phyloP scores from a whole-genome alignment of 2,329 filamentous ascomycete genomes.

The Aspergillaceae sp. region DNA sequence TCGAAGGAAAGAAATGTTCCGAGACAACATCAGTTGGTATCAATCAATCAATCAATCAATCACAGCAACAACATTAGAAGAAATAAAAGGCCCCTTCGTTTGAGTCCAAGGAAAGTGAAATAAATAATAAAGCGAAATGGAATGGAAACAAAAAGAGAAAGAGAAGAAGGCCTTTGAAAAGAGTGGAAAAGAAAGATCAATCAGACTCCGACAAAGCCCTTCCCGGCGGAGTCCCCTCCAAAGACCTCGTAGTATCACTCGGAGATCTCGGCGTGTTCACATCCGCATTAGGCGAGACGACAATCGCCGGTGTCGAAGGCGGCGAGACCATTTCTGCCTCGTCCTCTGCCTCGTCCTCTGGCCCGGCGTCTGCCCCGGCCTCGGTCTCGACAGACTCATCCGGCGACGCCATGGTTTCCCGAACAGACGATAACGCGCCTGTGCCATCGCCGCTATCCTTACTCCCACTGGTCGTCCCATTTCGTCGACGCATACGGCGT shows the following conservation, averaged over 20 bases:
- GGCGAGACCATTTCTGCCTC: constrained; percentile 7
- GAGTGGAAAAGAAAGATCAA: background rate
- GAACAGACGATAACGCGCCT: constrained; percentile 19
- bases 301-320: constrained; percentile 23
- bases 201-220: background rate
- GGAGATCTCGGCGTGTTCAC: constrained; percentile 12
- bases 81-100: background rate
- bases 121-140: background rate
- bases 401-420: constrained; percentile 19
- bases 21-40: constrained; percentile 21
- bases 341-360: too few species aligned
- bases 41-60: constrained; percentile 22
- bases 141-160: background rate
- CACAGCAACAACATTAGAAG: background rate
- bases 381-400: constrained; percentile 4
- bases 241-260: constrained; percentile 7
- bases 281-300: constrained; percentile 25
- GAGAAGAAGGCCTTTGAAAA: constrained; percentile 2
- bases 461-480: constrained; percentile 35
- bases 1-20: constrained; percentile 8
- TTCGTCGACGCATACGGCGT: constrained; percentile 58
- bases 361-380: too few species aligned
- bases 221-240: too few species aligned
- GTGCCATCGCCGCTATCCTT: constrained; percentile 30
- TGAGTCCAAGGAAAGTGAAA: background rate